phyloP scores from a whole-genome alignment of 2,329 filamentous ascomycete genomes.

The Escovopsis sp. region DNA sequence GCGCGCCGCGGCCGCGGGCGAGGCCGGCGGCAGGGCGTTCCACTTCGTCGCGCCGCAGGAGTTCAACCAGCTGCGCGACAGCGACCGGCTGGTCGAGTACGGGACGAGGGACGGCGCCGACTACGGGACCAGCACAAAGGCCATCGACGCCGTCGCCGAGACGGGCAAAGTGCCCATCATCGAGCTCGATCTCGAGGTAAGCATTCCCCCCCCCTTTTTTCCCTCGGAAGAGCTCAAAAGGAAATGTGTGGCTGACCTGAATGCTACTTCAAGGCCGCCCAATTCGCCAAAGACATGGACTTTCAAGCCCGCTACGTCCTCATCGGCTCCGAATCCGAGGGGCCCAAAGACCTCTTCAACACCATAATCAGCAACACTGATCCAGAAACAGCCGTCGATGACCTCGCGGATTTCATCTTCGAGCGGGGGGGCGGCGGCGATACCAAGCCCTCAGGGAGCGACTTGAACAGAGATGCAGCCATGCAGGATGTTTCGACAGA shows the following conservation, averaged over 20 bases:
- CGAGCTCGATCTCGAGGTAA: constrained; percentile 37
- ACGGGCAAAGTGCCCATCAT: constrained; percentile 46
- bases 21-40: constrained; percentile 36
- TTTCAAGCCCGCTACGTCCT: constrained; percentile 42
- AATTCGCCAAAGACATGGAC: constrained; percentile 42
- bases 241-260: too few relatives aligned
- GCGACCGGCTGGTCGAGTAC: constrained; percentile 45
- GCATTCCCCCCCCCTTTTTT: constrained; percentile 11
- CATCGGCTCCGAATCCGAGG: constrained; percentile 25
- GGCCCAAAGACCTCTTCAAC: constrained; percentile 14
- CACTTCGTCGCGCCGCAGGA: constrained; percentile 41
- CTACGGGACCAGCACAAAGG: constrained; percentile 42
- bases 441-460: constrained; percentile 1
- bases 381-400: constrained; percentile 10
- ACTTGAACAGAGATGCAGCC: constrained; percentile 6
- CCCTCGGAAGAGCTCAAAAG: too few relatives aligned
- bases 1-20: constrained; percentile 31
- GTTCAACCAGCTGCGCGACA: constrained; percentile 44
- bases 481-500: constrained; percentile 7
- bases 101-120: constrained; percentile 32
- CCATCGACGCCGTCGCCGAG: constrained; percentile 35
- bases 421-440: constrained; percentile 3
- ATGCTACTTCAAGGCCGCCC: constrained; percentile 28
- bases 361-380: constrained; percentile 14
- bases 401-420: constrained; percentile 16